Base-by-base conservation (phyloP, 2,329 filamentous ascomycete genomes). In the Fusarium clavum region DNA sequence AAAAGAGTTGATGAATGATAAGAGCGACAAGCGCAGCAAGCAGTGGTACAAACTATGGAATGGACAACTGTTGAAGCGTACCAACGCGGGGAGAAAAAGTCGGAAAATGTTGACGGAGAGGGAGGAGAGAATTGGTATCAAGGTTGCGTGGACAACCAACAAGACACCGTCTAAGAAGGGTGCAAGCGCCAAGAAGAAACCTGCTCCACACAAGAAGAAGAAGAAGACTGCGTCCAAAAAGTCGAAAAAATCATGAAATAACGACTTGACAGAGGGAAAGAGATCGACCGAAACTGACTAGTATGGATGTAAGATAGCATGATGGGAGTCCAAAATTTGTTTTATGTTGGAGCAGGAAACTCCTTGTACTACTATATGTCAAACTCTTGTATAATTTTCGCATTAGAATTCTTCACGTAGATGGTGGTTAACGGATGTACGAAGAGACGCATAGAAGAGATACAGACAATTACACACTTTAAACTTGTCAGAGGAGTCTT, bases 41-140 rank as follows among this genome's bases (percentile, higher is more conserved):
- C 79, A 81, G 25, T 84, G 82, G 76, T 88, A 89, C 70, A 67
- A 66, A 25, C 82, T 85, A 78, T 87, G 84, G 71, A 58, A 69
- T 20, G 83, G 84, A 29, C 72, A 76, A 11, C 76, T 87, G 60
- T 74, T 79, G 8, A 61, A 73, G 55, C 73, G 78, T 47, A 89
- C 85, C 56, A 72, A 82, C 14, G 76, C 82, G 55, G 93, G 94
- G 10, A 84, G 86, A 45, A 64, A 77, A 52, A 91, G 87, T 79
- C 87, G 93, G 62, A 75, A 83, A 57, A 64, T 80, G 67, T 82
- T 90, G 76, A 86, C 89, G 58, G 73, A 83, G 74, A 74, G 84
- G 30, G 87, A 90, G 60, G 79, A 83, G 61, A 75, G 79, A 47
- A 74, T 79, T 24, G 84, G 84, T 1, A 73, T 87, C 14, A 80